Conservation (phyloP, 2,329 filamentous ascomycete genomes). For the Colletotrichum coccodes region DNA sequence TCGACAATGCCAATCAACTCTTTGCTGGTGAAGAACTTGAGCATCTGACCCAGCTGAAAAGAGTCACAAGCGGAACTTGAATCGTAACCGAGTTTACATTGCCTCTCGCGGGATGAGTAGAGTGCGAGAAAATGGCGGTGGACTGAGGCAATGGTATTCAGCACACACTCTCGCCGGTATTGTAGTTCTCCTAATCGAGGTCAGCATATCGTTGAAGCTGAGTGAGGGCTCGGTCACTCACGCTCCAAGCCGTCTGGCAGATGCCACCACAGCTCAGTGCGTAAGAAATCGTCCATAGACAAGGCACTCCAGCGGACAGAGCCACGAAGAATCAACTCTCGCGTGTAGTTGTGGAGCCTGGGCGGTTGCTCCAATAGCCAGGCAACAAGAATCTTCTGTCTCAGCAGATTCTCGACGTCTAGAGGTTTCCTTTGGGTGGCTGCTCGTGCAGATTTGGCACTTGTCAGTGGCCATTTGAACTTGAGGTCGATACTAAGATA, state of each 20-base stretch:
- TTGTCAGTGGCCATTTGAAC: slow-evolving; percentile 64
- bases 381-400: slow-evolving; percentile 76
- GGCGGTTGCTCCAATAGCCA: slow-evolving; percentile 71
- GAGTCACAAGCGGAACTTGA: slow-evolving; percentile 78
- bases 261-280: slow-evolving; percentile 74
- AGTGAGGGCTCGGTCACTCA: slow-evolving; percentile 44
- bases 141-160: slow-evolving; percentile 76
- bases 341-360: slow-evolving; percentile 70
- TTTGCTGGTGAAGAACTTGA: slow-evolving; percentile 74
- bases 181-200: slow-evolving; percentile 68
- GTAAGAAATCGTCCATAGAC: slow-evolving; percentile 41
- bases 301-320: slow-evolving; percentile 66
- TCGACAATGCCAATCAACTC: slow-evolving; percentile 69
- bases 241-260: slow-evolving; percentile 75
- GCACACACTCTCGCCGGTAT: slow-evolving; percentile 71
- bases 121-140: slow-evolving; percentile 73
- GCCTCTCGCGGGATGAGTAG: slow-evolving; percentile 73
- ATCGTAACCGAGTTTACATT: slow-evolving; percentile 81
- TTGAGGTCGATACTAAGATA: slow-evolving; percentile 61
- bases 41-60: slow-evolving; percentile 82
- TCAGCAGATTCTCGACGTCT: slow-evolving; percentile 71
- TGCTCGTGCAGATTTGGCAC: slow-evolving; percentile 49
- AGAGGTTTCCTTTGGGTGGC: slow-evolving; percentile 46
- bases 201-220: not conserved
- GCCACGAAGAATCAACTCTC: slow-evolving; percentile 73